A percentile compares a stretch with the other conserved stretches of the same genome.
Conservation (phyloP, 2,329 filamentous ascomycete species). For the Teratosphaeria epicoccoides region DNA sequence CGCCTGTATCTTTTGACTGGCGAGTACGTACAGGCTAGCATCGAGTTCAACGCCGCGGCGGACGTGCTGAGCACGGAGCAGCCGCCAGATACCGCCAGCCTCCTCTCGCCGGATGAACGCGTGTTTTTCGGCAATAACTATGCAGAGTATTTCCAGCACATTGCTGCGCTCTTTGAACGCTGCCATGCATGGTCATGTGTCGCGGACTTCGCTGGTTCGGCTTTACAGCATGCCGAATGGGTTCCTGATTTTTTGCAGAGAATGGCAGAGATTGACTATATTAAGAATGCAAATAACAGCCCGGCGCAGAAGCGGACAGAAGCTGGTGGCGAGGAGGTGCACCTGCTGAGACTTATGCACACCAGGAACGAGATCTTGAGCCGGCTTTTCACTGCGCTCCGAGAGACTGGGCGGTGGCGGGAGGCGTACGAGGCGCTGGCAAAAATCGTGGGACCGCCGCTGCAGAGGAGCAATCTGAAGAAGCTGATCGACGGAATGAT, state of each 20-base stretch:
- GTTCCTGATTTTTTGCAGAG: conserved; percentile 11
- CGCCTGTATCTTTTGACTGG: conserved; percentile 64
- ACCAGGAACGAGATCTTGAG: conserved; percentile 62
- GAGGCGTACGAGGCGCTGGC: conserved; percentile 71
- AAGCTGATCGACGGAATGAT: conserved; percentile 46
- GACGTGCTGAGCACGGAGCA: conserved; percentile 18
- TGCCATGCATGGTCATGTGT: conserved; percentile 68
- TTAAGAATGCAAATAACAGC: conserved; percentile 20
- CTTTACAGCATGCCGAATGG: conserved; percentile 15
- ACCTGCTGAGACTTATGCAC: conserved; percentile 19
- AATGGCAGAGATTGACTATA: conserved; percentile 16
- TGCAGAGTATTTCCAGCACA: conserved; percentile 75
- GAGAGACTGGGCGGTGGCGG: conserved; percentile 69
- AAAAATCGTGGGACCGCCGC: conserved; percentile 57
- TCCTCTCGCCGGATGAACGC: conserved; percentile 68
- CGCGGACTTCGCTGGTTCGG: conserved; percentile 62
- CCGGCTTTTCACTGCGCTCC: conserved; percentile 71
- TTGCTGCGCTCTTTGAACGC: conserved; percentile 71
- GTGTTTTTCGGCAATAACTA: conserved; percentile 59
- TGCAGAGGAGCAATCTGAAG: conserved; percentile 57
- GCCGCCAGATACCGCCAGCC: conserved; percentile 39
- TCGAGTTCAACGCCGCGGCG: conserved; percentile 56
- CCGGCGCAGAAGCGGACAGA: conserved; percentile 18
- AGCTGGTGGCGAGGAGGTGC: conserved; percentile 24
- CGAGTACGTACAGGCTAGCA: conserved; percentile 61